These are phyloP conservation scores for Trichomonascaceae sp. DNA, from an alignment of 1,139 yeast species.

Conservation along the genomic window DNA sequence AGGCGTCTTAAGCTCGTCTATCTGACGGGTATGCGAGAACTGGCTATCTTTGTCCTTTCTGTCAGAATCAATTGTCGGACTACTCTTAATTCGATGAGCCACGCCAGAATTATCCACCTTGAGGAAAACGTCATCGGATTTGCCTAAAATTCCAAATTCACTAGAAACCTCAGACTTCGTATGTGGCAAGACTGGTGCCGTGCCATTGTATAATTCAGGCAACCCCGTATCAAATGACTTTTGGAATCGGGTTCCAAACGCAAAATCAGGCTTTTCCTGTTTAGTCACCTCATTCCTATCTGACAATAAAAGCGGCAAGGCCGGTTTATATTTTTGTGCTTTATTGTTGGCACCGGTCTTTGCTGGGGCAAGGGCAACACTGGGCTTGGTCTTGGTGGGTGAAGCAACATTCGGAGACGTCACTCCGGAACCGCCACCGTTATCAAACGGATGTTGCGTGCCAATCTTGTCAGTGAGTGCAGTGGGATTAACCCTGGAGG, in stretches of 20 bases:
- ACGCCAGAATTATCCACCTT: neutral
- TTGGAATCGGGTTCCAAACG: neutral
- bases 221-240: neutral
- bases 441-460: conserved; percentile 29
- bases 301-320: neutral
- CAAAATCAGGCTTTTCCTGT: neutral
- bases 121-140: neutral
- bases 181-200: neutral
- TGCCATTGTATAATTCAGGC: neutral
- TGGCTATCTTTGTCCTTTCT: neutral
- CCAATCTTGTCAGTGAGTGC: conserved; percentile 29
- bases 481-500: conserved; percentile 21
- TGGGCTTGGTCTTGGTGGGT: neutral
- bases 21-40: conserved; percentile 21
- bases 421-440: neutral
- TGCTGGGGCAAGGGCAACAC: neutral
- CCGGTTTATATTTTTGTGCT: neutral
- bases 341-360: neutral
- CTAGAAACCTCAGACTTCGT: neutral
- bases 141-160: neutral
- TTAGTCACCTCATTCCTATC: neutral
- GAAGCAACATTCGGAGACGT: conserved; percentile 1
- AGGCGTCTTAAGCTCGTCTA: conserved; percentile 61
- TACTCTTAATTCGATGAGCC: neutral
- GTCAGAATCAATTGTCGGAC: neutral